These are phyloP conservation scores for Fusarium anguioides DNA, from an alignment of 2,329 filamentous ascomycete genomes.

Conservation along the genomic window DNA sequence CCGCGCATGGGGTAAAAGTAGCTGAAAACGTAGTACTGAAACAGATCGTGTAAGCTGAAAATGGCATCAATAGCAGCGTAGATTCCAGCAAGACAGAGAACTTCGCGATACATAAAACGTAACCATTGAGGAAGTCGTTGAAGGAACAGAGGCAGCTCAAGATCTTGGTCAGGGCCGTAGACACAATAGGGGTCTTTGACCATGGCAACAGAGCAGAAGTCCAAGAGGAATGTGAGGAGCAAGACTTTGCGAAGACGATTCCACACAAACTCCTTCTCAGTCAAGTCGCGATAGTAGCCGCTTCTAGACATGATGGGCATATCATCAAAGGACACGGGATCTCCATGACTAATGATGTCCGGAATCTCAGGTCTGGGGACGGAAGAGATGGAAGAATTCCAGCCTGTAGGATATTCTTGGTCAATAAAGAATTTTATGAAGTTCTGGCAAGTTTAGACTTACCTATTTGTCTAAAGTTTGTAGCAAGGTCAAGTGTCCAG, in stretches of 20 bases:
- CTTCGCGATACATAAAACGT: conserved; percentile 66
- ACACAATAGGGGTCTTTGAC: conserved; percentile 84
- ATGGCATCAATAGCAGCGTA: conserved; percentile 69
- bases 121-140: conserved; percentile 55
- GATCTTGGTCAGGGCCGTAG: conserved; percentile 57
- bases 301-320: conserved; percentile 56
- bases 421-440: not conserved
- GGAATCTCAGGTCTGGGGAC: conserved; percentile 61
- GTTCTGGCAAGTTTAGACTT: conserved; percentile 31
- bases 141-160: conserved; percentile 56
- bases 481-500: conserved; percentile 67
- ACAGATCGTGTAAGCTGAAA: conserved; percentile 69
- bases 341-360: conserved; percentile 46
- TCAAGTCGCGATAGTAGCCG: conserved; percentile 59
- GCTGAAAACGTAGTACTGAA: conserved; percentile 61
- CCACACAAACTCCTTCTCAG: conserved; percentile 58
- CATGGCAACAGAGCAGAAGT: conserved; percentile 75
- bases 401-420: conserved; percentile 52
- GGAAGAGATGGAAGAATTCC: conserved; percentile 66
- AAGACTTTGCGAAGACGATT: conserved; percentile 59
- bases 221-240: conserved; percentile 73
- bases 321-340: conserved; percentile 54
- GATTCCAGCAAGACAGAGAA: conserved; percentile 67
- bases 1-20: conserved; percentile 63
- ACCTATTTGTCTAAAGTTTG: conserved; percentile 67